These are phyloP conservation scores for Raffaelea albimanens DNA, from an alignment of 2,329 filamentous ascomycete species.

Conservation along the genomic window DNA sequence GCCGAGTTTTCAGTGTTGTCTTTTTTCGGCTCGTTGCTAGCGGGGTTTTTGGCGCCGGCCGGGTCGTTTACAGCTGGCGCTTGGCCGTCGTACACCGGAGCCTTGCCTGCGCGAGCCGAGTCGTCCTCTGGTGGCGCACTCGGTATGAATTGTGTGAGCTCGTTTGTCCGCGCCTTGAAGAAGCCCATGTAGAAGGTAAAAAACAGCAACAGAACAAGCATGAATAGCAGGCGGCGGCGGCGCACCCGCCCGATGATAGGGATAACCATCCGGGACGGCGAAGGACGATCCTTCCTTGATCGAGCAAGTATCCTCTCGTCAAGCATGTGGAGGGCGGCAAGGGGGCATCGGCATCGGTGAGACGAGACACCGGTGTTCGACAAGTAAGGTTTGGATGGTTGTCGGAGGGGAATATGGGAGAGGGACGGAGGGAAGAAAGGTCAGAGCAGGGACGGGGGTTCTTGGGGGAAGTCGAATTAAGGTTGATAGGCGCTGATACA, in stretches of 20 bases:
- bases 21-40: no score
- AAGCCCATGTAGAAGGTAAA: constrained; percentile 5
- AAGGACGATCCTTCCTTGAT: no score
- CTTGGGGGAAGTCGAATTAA: no score
- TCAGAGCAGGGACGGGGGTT: no score
- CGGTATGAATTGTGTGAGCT: constrained; percentile 1
- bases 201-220: not conserved
- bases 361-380: not conserved
- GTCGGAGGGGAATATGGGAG: no score
- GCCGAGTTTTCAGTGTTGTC: no score
- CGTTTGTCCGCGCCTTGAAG: not conserved
- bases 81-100: not conserved
- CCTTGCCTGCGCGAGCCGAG: not conserved
- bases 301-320: not conserved
- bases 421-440: no score
- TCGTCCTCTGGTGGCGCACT: constrained; percentile 2
- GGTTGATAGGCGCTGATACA: no score
- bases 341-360: not conserved
- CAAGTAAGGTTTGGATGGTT: no score
- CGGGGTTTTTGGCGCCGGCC: no score
- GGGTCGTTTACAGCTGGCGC: not conserved
- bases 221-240: constrained; percentile 7
- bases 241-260: constrained; percentile 8
- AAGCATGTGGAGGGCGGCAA: not conserved
- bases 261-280: constrained; percentile 3